Evolutionary conservation across 495 filamentous ascomycete species (phyloP), one percentile per base, ranked within the genome.

Genomic region (Xylaria flabelliformis): DNA sequence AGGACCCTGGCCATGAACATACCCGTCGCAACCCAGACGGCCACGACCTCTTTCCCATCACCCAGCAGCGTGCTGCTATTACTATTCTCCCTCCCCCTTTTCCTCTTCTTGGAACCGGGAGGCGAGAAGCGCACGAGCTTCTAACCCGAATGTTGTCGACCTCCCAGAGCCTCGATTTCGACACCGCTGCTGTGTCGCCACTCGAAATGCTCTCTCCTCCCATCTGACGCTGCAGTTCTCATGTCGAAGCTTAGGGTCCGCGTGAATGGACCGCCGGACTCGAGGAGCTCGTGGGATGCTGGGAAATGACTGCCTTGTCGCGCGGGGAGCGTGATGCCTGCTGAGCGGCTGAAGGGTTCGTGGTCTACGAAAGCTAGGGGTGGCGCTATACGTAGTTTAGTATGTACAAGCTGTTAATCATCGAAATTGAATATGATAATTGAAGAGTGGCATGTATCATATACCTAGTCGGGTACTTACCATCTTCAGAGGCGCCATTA

Each of bases 31-130:
- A 65, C 51, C 69, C 74, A 79, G 13, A 73, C 75, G 0, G 79
- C 78, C 34, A 81, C 79, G 24, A 79, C 74, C 73, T 81, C 79
- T 55, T 53, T 74, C 41, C 76, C 76, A 29, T 76, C 79, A 34
- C 46, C 19, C 4, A 21, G 19, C 13, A 42, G 4, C 39, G 46
- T 21, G 46, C 19, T 26, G n/a, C n/a, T n/a, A n/a, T n/a, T n/a
- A n/a, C n/a, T n/a, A n/a, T n/a, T n/a, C n/a, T n/a, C n/a, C n/a
- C 46, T 21, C 17, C 42, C 13, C 1, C 17, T 46, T 2, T 17
- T 46, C 13, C 0, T 46, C 42, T 4, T 46, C 42, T 6, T 39
- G 6, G 0, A 39, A 8, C 36, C 36, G 5, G 36, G 36, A 36
- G 66, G 59, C 34, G 71, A 39, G 46, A 77, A 19, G n/a, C 79